A percentile compares a stretch with the other conserved stretches of the same genome.
Evolutionary conservation across 352 stramenopile species (phyloP).

Genomic region (Peronospora destructor): DNA sequence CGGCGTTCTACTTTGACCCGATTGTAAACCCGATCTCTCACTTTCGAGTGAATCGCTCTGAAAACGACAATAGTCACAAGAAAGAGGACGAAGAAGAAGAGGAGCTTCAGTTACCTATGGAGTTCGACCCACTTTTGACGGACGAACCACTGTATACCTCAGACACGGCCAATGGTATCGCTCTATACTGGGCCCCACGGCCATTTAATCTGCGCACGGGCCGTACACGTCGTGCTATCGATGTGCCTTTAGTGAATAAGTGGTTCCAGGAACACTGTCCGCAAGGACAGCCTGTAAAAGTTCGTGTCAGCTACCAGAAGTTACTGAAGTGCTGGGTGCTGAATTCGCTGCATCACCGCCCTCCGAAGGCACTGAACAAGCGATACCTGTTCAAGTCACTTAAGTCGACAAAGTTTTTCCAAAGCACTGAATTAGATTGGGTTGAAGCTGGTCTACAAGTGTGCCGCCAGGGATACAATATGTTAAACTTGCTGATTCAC

Average conservation of each 20-base stretch:
- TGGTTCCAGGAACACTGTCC: conserved; percentile 99
- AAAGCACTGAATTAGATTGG: conserved; percentile 99
- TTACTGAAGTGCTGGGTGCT: conserved; percentile 99
- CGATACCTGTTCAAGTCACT: conserved; percentile 98
- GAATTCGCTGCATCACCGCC: conserved; percentile 94
- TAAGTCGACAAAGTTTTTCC: conserved; percentile 99
- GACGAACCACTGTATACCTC: conserved; percentile 93
- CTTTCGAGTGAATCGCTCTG: conserved; percentile 77
- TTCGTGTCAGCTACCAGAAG: conserved; percentile 99
- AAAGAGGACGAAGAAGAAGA: conserved; percentile 64
- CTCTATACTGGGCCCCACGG: conserved; percentile 95
- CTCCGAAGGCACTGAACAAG: conserved; percentile 93
- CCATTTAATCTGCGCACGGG: conserved; percentile 97
- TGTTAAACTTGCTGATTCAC: conserved; percentile 99
- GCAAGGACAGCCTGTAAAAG: conserved; percentile 97
- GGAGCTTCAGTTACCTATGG: conserved; percentile 83
- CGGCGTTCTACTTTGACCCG: conserved; percentile 95
- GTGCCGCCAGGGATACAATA: conserved; percentile 99
- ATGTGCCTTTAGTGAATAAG: conserved; percentile 98
- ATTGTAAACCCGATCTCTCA: conserved; percentile 97
- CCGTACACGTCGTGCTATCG: conserved; percentile 91
- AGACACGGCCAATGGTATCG: conserved; percentile 94
- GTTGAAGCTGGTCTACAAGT: conserved; percentile 97
- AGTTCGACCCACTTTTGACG: conserved; percentile 88
- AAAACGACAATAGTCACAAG: conserved; percentile 34